Evolutionary conservation across 768 basidiomycete genomes (phyloP).

Genomic region (Megacollybia marginata): DNA sequence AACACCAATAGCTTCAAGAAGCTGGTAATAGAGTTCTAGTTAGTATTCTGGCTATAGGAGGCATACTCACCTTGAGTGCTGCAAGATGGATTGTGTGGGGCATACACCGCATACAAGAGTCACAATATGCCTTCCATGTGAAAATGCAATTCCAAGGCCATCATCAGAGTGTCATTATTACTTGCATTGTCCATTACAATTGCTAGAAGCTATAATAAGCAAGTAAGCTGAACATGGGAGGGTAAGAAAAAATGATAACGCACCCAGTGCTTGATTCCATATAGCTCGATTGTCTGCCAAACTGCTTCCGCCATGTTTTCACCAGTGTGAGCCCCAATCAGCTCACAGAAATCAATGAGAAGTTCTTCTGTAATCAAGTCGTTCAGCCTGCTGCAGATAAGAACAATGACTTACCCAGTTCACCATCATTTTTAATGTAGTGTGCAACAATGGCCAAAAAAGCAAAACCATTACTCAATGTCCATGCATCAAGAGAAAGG

Average conservation of each 20-base stretch:
- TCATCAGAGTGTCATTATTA: constrained; percentile 15
- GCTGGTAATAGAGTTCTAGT: constrained; percentile 11
- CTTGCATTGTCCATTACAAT: constrained; percentile 14
- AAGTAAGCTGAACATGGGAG: background rate
- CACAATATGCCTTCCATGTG: constrained; percentile 5
- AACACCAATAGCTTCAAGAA: constrained; percentile 23
- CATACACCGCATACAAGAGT: constrained; percentile 16
- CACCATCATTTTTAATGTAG: constrained; percentile 18
- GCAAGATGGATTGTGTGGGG: constrained; percentile 20
- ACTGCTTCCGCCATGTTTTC: constrained; percentile 19
- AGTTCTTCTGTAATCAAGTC: constrained; percentile 12
- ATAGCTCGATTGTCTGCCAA: constrained; percentile 12
- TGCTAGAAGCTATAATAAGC: constrained; percentile 7
- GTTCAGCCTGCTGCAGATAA: background rate
- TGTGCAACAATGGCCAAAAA: constrained; percentile 23
- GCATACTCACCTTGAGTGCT: constrained; percentile 15
- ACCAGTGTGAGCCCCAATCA: constrained; percentile 19
- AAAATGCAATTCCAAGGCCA: constrained; percentile 1
- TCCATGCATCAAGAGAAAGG: constrained; percentile 23
- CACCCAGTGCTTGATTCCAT: constrained; percentile 8
- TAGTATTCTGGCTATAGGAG: no score
- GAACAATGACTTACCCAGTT: constrained; percentile 10
- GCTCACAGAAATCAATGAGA: constrained; percentile 19
- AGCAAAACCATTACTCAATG: constrained; percentile 20
- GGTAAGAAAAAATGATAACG: background rate